phyloP scores from a whole-genome alignment of 1,284 basidiomycete species.

The Boletus smithii region DNA sequence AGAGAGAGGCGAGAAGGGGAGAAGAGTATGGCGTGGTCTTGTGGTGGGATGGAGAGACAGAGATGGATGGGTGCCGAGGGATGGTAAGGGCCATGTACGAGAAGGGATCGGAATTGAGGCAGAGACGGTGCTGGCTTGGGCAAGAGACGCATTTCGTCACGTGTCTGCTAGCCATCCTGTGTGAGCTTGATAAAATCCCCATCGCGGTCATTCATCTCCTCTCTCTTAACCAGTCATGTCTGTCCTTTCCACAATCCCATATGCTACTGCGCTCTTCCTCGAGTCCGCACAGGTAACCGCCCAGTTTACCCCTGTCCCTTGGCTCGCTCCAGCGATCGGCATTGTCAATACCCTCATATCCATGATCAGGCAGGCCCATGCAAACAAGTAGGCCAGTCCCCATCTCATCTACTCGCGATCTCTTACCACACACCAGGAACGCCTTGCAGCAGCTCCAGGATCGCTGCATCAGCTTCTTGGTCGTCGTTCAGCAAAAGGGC shows the following conservation, averaged over 20 bases:
- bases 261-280: constrained; percentile 17
- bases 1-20: constrained; percentile 47
- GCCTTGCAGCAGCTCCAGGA: constrained; percentile 44
- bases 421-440: constrained; percentile 28
- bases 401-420: not conserved
- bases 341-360: constrained; percentile 41
- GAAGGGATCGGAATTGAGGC: constrained; percentile 46
- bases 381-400: constrained; percentile 40
- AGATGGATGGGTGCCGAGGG: constrained; percentile 57
- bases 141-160: constrained; percentile 25
- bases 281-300: constrained; percentile 41
- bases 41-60: constrained; percentile 44
- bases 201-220: not conserved
- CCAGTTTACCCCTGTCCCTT: constrained; percentile 48
- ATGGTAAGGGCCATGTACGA: constrained; percentile 53
- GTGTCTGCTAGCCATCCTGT: constrained; percentile 25
- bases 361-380: constrained; percentile 45
- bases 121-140: constrained; percentile 33
- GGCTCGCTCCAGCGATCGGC: constrained; percentile 41
- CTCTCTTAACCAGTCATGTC: constrained; percentile 20
- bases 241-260: constrained; percentile 12
- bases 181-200: not conserved
- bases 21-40: constrained; percentile 46
- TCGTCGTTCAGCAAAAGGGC: constrained; percentile 23
- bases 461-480: constrained; percentile 34